Conservation (phyloP, 2,329 filamentous ascomycete species). For the Penicillium sp. region DNA sequence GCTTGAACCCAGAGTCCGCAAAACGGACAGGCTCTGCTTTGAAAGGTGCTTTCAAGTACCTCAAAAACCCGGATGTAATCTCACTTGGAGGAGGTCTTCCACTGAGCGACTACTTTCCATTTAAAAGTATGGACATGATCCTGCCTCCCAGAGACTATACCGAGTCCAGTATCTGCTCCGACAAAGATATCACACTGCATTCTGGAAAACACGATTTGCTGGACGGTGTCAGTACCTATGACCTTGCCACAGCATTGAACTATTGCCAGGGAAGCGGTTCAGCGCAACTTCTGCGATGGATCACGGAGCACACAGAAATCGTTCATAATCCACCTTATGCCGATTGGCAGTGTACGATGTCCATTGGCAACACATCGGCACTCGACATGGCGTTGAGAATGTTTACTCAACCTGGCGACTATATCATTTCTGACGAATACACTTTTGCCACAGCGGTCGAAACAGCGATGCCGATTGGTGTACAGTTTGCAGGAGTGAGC, state of each 20-base stretch:
- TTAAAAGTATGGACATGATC: no score
- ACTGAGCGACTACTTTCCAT: no score
- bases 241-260: neutral
- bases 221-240: neutral
- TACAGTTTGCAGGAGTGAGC: neutral
- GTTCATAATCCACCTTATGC: constrained; percentile 8
- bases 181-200: no score
- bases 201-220: neutral
- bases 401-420: constrained; percentile 2
- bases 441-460: constrained; percentile 4
- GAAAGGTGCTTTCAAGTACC: no score
- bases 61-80: no score
- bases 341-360: constrained; percentile 5
- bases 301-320: neutral
- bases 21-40: no score
- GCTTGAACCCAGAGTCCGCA: no score
- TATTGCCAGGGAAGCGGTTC: neutral
- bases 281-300: neutral
- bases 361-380: constrained; percentile 3
- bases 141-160: no score
- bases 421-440: constrained; percentile 2
- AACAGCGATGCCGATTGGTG: neutral
- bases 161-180: no score
- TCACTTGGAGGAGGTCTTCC: no score
- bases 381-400: constrained; percentile 1